Evolutionary conservation across 176 grass and related monocot species (phyloP).

Genomic region (Sorghum bicolor): Sorghum_bicolor_NCBIv3 NC_012870.2:77124001-77124500

Average conservation of each 20-base stretch:
- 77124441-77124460: too few species aligned
- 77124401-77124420: too few species aligned
- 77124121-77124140: background rate
- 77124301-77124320: slow-evolving; percentile 41
- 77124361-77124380: too few species aligned
- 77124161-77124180: slow-evolving; percentile 37
- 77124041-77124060: slow-evolving; percentile 49
- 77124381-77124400: too few species aligned
- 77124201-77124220: slow-evolving; percentile 7
- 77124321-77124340: background rate
- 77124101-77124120: slow-evolving; percentile 27
- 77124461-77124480: too few species aligned
- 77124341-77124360: background rate
- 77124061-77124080: slow-evolving; percentile 20
- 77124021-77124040: slow-evolving; percentile 53
- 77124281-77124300: slow-evolving; percentile 36
- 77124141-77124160: background rate
- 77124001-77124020: slow-evolving; percentile 53
- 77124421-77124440: too few species aligned
- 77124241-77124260: slow-evolving; percentile 13
- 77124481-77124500: too few species aligned
- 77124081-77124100: slow-evolving; percentile 45
- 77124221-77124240: background rate
- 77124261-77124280: slow-evolving; percentile 32
- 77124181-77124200: slow-evolving; percentile 25